Percentiles rank a stretch among this genome's conserved stretches.
Conservation (phyloP, 1,139 yeast genomes). For the Geotrichum klebahnii region DNA sequence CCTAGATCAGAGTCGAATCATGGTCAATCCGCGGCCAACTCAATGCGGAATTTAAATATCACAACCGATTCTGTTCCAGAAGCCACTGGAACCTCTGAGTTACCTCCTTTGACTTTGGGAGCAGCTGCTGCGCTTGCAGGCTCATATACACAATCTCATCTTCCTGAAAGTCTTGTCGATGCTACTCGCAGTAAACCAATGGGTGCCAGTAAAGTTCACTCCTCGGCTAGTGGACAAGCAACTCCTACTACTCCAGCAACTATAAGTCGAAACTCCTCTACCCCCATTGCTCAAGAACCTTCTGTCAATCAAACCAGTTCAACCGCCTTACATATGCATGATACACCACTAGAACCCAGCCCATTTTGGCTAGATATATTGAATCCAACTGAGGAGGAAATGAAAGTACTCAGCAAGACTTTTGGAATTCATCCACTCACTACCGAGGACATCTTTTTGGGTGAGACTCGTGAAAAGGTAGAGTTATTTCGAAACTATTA, state of each 20-base stretch:
- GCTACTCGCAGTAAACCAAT: too few relatives aligned
- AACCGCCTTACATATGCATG: neutral
- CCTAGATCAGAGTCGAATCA: slow-evolving; percentile 3
- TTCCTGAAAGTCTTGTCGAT: too few relatives aligned
- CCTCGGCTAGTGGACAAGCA: too few relatives aligned
- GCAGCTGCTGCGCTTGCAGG: neutral
- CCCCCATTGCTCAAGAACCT: neutral
- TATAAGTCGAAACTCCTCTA: slow-evolving; percentile 2
- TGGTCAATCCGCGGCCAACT: slow-evolving; percentile 10
- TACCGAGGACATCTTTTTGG: slow-evolving; percentile 89
- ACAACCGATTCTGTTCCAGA: slow-evolving; percentile 10
- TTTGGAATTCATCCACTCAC: slow-evolving; percentile 94
- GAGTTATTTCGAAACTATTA: slow-evolving; percentile 86
- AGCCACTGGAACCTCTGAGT: slow-evolving; percentile 12
- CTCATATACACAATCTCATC: too few relatives aligned
- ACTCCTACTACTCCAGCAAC: neutral
- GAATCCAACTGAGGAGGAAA: slow-evolving; percentile 92
- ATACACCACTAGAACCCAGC: slow-evolving; percentile 42
- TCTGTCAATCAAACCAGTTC: slow-evolving; percentile 9
- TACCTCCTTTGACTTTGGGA: neutral
- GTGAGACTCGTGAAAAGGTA: slow-evolving; percentile 93
- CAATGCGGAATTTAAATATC: slow-evolving; percentile 3
- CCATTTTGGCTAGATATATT: slow-evolving; percentile 92
- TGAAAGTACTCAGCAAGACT: slow-evolving; percentile 84
- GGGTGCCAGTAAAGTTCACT: too few relatives aligned